These are phyloP conservation scores for Nannizziopsis arthrosporioides DNA, from an alignment of 2,329 filamentous ascomycete species.

Conservation along the genomic window DNA sequence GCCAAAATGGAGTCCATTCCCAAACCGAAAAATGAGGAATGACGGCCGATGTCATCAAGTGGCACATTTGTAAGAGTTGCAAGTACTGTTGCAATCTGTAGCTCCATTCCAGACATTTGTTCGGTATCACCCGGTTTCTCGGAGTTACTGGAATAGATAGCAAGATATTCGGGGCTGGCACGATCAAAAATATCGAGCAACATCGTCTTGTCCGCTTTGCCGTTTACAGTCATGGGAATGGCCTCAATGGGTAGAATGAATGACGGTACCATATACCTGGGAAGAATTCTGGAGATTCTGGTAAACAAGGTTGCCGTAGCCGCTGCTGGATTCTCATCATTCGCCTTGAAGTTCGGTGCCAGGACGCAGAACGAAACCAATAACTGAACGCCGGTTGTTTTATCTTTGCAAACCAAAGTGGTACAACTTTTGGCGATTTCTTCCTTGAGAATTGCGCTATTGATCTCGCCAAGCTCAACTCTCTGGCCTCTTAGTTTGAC, in stretches of 20 bases:
- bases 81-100: slow-evolving; percentile 44
- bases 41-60: slow-evolving; percentile 42
- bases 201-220: slow-evolving; percentile 55
- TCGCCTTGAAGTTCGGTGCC: neutral
- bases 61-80: slow-evolving; percentile 40
- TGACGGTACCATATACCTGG: slow-evolving; percentile 68
- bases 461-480: slow-evolving; percentile 69
- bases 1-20: slow-evolving; percentile 77
- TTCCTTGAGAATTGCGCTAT: slow-evolving; percentile 46
- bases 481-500: slow-evolving; percentile 71
- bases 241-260: slow-evolving; percentile 57
- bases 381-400: slow-evolving; percentile 36
- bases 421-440: slow-evolving; percentile 48
- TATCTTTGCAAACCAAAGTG: slow-evolving; percentile 43
- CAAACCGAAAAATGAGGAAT: slow-evolving; percentile 63
- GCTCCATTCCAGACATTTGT: slow-evolving; percentile 47
- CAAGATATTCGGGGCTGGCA: slow-evolving; percentile 39
- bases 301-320: slow-evolving; percentile 41
- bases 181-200: slow-evolving; percentile 41
- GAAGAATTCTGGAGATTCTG: slow-evolving; percentile 46
- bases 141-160: slow-evolving; percentile 25
- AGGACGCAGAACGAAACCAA: slow-evolving; percentile 61
- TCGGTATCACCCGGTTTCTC: slow-evolving; percentile 22
- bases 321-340: slow-evolving; percentile 4
- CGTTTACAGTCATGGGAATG: slow-evolving; percentile 61